Percentiles rank a stretch among this genome's conserved stretches.
Conservation (phyloP, 2,329 filamentous ascomycete genomes). For the Hypoxylon sp. region DNA sequence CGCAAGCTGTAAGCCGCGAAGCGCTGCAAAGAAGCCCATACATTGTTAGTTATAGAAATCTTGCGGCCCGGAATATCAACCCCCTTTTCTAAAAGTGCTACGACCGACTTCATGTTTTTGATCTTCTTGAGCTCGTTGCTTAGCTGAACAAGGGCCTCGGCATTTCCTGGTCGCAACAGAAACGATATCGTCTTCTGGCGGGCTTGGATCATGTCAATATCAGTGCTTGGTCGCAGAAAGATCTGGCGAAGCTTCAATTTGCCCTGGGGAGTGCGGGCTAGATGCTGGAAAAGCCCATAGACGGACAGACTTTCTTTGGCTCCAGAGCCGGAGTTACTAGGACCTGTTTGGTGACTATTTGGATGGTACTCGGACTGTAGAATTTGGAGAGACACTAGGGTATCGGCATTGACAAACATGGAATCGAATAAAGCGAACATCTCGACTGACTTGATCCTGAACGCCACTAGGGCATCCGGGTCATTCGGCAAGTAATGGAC, state of each 20-base stretch:
- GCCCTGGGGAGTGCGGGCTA: slow-evolving; percentile 85
- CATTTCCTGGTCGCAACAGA: slow-evolving; percentile 78
- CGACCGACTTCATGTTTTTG: slow-evolving; percentile 79
- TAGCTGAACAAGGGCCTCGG: slow-evolving; percentile 67
- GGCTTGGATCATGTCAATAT: slow-evolving; percentile 76
- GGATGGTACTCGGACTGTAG: slow-evolving; percentile 86
- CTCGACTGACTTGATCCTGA: slow-evolving; percentile 74
- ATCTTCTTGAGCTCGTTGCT: slow-evolving; percentile 76
- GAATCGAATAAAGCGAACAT: slow-evolving; percentile 78
- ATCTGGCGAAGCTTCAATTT: slow-evolving; percentile 80
- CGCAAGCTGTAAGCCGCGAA: slow-evolving; percentile 81
- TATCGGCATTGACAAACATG: slow-evolving; percentile 87
- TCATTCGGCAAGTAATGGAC: slow-evolving; percentile 75
- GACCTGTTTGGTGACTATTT: slow-evolving; percentile 82
- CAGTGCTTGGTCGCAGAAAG: slow-evolving; percentile 83
- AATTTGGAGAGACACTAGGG: slow-evolving; percentile 86
- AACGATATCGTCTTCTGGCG: slow-evolving; percentile 78
- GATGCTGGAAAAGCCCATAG: slow-evolving; percentile 83
- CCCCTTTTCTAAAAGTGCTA: slow-evolving; percentile 83
- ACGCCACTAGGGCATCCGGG: slow-evolving; percentile 65
- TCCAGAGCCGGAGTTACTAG: slow-evolving; percentile 70
- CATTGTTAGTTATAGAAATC: slow-evolving; percentile 72
- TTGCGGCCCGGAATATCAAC: slow-evolving; percentile 68
- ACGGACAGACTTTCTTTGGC: slow-evolving; percentile 87
- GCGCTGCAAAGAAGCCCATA: slow-evolving; percentile 79